Percentiles rank a stretch among this genome's conserved stretches.
Evolutionary conservation across 1,284 basidiomycete species (phyloP).

Genomic region (Malassezia brasiliensis): DNA sequence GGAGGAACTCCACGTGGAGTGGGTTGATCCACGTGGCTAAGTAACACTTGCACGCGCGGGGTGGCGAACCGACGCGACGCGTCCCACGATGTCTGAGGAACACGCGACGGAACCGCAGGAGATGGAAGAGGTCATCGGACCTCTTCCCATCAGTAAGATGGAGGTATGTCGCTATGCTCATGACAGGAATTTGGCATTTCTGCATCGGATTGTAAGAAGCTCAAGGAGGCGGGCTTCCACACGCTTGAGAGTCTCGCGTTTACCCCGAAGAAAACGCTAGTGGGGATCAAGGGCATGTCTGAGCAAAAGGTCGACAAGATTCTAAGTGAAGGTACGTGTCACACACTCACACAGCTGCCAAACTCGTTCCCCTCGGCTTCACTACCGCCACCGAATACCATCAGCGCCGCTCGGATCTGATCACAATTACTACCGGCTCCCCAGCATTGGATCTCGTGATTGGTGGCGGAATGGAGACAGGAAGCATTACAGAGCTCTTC

Average conservation of each 20-base stretch:
- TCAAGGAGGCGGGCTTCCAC: conserved; percentile 81
- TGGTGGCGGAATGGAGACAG: conserved; percentile 96
- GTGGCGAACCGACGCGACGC: conserved; percentile 3
- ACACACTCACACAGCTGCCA: conserved; percentile 59
- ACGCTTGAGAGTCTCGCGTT: conserved; percentile 94
- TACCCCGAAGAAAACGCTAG: conserved; percentile 86
- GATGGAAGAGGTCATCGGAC: conserved; percentile 29
- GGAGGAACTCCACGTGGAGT: background rate
- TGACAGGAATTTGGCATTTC: conserved; percentile 73
- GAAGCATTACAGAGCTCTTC: conserved; percentile 94
- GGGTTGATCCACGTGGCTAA: conserved; percentile 3
- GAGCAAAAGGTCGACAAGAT: conserved; percentile 98
- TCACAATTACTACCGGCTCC: conserved; percentile 92
- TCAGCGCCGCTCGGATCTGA: conserved; percentile 83
- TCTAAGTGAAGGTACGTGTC: conserved; percentile 56
- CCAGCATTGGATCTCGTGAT: conserved; percentile 90
- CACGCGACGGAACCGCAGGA: conserved; percentile 19
- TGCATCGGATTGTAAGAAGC: conserved; percentile 86
- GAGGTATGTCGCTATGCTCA: conserved; percentile 21
- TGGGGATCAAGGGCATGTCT: conserved; percentile 91
- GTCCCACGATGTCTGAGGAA: conserved; percentile 4
- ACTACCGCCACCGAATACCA: conserved; percentile 94
- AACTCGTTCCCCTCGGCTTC: conserved; percentile 93
- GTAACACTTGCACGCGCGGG: background rate
- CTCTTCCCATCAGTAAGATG: conserved; percentile 34